phyloP scores from a whole-genome alignment of 306 rosid species.

The Castanea crenata region DNA sequence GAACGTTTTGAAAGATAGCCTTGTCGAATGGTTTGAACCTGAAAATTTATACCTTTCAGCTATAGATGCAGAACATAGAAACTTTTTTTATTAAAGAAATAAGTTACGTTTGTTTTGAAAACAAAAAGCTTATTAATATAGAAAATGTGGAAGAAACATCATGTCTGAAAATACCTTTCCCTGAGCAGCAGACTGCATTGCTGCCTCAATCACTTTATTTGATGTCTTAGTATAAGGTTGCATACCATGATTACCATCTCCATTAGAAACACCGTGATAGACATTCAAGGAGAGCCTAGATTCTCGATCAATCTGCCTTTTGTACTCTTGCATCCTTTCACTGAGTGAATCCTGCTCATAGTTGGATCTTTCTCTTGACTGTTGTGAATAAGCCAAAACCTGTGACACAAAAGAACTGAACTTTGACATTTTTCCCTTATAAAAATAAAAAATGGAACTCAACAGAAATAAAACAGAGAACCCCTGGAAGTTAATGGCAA shows the following conservation, averaged over 20 bases:
- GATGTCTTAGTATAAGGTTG: constrained; percentile 57
- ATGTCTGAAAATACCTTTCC: constrained; percentile 58
- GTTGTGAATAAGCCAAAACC: constrained; percentile 62
- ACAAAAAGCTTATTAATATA: background rate
- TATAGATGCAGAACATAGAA: constrained; percentile 17
- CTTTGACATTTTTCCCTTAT: background rate
- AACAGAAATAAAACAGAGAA: background rate
- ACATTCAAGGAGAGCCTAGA: constrained; percentile 55
- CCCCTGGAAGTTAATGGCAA: background rate
- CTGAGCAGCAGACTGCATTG: constrained; percentile 63
- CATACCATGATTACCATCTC: constrained; percentile 40
- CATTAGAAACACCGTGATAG: constrained; percentile 38
- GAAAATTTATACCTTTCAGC: constrained; percentile 20
- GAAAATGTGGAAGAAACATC: constrained; percentile 6
- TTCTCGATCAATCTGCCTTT: constrained; percentile 51
- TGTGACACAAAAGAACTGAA: constrained; percentile 37
- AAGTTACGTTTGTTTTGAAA: background rate
- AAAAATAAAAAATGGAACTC: background rate
- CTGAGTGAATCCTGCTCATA: constrained; percentile 57
- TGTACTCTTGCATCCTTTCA: constrained; percentile 69
- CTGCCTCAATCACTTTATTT: constrained; percentile 59
- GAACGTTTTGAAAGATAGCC: constrained; percentile 88
- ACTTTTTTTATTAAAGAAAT: background rate
- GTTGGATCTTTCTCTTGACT: constrained; percentile 58
- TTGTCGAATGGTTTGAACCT: constrained; percentile 83